Conservation (phyloP, 1,284 basidiomycete species). For the Boletellus deceptivus region DNA sequence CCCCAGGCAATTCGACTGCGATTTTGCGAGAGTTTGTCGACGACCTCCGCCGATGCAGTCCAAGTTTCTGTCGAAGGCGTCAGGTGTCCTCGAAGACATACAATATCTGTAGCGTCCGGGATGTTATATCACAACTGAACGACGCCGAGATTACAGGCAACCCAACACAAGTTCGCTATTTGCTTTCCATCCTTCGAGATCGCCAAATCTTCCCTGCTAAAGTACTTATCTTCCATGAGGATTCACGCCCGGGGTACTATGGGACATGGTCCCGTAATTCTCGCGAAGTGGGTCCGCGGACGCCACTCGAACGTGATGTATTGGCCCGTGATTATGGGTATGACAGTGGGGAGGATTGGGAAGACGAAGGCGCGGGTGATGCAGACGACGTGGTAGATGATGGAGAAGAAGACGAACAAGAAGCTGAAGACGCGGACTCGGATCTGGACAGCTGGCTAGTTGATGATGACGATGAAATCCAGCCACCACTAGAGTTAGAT, state of each 20-base stretch:
- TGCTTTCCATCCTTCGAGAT: conserved; percentile 55
- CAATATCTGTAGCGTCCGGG: conserved; percentile 44
- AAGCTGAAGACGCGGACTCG: conserved; percentile 61
- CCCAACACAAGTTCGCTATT: conserved; percentile 52
- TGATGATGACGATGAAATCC: conserved; percentile 67
- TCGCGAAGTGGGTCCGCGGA: conserved; percentile 66
- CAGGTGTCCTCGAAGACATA: conserved; percentile 34
- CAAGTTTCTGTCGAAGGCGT: neutral
- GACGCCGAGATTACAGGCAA: conserved; percentile 79
- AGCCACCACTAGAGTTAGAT: conserved; percentile 40
- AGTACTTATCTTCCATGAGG: conserved; percentile 71
- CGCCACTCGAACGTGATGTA: conserved; percentile 69
- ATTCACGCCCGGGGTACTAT: conserved; percentile 79
- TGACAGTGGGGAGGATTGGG: conserved; percentile 87
- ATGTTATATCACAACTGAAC: conserved; percentile 60
- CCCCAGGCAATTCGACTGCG: conserved; percentile 1
- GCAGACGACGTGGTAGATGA: conserved; percentile 73
- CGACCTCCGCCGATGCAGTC: conserved; percentile 14
- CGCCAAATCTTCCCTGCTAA: conserved; percentile 65
- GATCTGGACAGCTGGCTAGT: conserved; percentile 76
- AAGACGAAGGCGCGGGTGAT: conserved; percentile 68
- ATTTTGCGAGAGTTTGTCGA: conserved; percentile 16
- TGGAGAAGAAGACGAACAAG: conserved; percentile 63
- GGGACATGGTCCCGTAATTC: conserved; percentile 85
- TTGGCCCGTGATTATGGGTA: conserved; percentile 75